A percentile compares a stretch with the other conserved stretches of the same genome.
These are phyloP conservation scores for Candida nemodendra DNA, from an alignment of 805 yeast genomes.

Conservation along the genomic window DNA sequence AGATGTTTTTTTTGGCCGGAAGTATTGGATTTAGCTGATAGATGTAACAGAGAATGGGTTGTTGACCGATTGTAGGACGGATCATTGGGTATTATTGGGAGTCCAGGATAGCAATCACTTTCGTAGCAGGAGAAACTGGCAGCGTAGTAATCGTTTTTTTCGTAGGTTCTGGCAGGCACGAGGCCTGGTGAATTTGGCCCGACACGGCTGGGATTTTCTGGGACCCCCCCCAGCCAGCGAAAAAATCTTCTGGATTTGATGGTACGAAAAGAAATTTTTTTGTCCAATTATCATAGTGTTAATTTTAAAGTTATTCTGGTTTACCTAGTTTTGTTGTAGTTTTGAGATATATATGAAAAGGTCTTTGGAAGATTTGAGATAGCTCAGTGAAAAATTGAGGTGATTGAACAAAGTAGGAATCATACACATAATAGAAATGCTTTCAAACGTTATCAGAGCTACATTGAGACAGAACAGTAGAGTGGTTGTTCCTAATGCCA, in stretches of 20 bases:
- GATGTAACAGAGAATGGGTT: no score
- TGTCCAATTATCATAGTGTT: conserved; percentile 26
- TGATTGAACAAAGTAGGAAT: background rate
- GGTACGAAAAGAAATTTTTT: conserved; percentile 10
- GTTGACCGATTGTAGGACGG: no score
- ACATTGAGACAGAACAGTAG: conserved; percentile 35
- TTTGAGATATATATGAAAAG: background rate
- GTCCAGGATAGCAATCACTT: no score
- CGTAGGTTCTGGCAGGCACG: no score
- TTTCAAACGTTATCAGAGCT: conserved; percentile 34
- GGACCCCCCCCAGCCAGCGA: background rate
- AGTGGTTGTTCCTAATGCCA: conserved; percentile 24
- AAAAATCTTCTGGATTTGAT: background rate
- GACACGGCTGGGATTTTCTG: no score
- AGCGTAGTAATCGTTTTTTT: no score
- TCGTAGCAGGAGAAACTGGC: no score
- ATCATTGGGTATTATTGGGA: no score
- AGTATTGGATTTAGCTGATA: no score
- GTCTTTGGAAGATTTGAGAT: conserved; percentile 1
- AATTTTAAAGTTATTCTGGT: conserved; percentile 14
- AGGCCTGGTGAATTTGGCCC: no score
- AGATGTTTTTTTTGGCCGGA: no score
- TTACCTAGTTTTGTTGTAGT: background rate
- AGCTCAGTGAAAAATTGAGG: background rate
- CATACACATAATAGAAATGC: conserved; percentile 23